Conservation (phyloP, 805 yeast species). For the Isabelozyma pseudorhagii region DNA sequence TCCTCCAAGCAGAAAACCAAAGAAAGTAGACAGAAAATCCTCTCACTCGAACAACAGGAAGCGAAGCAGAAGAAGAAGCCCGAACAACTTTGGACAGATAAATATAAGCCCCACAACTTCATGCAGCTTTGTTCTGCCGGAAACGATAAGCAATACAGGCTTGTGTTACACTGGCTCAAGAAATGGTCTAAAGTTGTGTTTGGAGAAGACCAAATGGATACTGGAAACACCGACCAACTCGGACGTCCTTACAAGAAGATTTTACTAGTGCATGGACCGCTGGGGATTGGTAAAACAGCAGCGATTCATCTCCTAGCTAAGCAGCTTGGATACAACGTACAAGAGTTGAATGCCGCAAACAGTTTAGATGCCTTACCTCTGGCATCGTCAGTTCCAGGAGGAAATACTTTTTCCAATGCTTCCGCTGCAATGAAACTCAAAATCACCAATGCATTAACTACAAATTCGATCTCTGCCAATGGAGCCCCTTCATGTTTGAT, state of each 20-base stretch:
- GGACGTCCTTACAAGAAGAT: conserved; percentile 51
- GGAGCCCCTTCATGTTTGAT: conserved; percentile 79
- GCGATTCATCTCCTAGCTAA: conserved; percentile 80
- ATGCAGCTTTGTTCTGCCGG: conserved; percentile 42
- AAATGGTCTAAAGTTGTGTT: conserved; percentile 36
- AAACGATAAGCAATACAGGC: conserved; percentile 40
- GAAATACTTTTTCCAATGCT: conserved; percentile 13
- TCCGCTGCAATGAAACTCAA: conserved; percentile 30
- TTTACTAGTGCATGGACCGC: conserved; percentile 82
- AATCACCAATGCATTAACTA: conserved; percentile 54
- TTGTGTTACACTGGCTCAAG: conserved; percentile 37
- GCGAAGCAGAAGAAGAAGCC: neutral
- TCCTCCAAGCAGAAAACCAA: conserved; percentile 13
- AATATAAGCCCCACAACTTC: conserved; percentile 34
- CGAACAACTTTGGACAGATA: conserved; percentile 34
- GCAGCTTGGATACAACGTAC: conserved; percentile 74
- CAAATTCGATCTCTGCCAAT: conserved; percentile 56
- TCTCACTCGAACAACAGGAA: neutral
- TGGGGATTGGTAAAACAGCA: conserved; percentile 91
- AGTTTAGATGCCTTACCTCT: conserved; percentile 36
- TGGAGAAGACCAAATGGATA: conserved; percentile 14
- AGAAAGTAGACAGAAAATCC: conserved; percentile 9
- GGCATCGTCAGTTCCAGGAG: conserved; percentile 48
- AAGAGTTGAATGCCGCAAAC: conserved; percentile 78
- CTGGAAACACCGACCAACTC: conserved; percentile 18